phyloP scores from a whole-genome alignment of 2,329 filamentous ascomycete species.

The Paramyrothecium sp. region DNA sequence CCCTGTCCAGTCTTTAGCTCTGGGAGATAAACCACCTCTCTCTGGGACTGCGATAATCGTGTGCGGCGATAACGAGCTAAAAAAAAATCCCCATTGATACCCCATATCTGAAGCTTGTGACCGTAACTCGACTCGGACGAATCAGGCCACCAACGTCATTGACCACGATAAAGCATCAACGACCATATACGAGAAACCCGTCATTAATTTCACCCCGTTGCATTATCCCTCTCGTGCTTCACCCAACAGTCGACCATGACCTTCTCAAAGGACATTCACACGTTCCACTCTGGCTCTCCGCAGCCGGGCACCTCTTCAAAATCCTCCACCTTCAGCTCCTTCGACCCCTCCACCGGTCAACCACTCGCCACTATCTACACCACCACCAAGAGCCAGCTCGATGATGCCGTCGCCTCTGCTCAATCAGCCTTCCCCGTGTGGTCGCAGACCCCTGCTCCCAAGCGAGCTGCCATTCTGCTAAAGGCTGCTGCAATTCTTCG shows the following conservation, averaged over 20 bases:
- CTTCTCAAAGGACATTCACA: constrained; percentile 45
- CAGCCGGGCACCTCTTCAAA: constrained; percentile 58
- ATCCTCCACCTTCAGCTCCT: constrained; percentile 64
- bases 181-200: background rate
- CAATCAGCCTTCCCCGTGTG: constrained; percentile 70
- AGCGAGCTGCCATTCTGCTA: constrained; percentile 75
- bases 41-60: no score
- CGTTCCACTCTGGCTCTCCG: constrained; percentile 72
- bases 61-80: no score
- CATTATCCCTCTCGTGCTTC: background rate
- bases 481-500: constrained; percentile 73
- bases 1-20: no score
- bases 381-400: constrained; percentile 65
- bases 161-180: no score
- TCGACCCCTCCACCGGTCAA: constrained; percentile 71
- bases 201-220: background rate
- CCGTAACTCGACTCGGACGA: no score
- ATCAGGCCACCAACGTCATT: no score
- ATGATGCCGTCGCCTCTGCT: constrained; percentile 71
- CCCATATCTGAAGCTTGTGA: no score
- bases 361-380: constrained; percentile 70
- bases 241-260: constrained; percentile 26
- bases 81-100: no score
- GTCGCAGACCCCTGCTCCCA: constrained; percentile 72
- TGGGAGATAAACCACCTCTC: no score